Percentiles rank a stretch among this genome's conserved stretches.
phyloP scores from a whole-genome alignment of 1,139 yeast genomes.

The Citeromyces hawaiiensis region DNA sequence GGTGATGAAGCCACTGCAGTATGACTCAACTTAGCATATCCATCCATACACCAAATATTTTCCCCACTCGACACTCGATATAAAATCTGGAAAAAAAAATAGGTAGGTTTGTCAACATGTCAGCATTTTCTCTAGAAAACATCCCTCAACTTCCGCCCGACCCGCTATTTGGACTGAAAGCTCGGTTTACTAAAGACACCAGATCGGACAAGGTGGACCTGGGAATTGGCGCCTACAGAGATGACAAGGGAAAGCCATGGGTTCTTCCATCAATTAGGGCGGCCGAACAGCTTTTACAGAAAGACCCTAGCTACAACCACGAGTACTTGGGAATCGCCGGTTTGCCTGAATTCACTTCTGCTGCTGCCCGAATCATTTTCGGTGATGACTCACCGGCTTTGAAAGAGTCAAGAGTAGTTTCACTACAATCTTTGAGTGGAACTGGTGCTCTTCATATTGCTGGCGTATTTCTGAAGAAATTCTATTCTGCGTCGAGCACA shows the following conservation, averaged over 20 bases:
- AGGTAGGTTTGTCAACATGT: background rate
- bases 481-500: slow-evolving; percentile 29
- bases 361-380: slow-evolving; percentile 70
- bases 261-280: slow-evolving; percentile 64
- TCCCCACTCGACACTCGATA: background rate
- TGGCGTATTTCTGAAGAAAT: slow-evolving; percentile 54
- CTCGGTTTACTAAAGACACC: slow-evolving; percentile 53
- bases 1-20: slow-evolving; percentile 24
- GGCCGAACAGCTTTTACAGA: slow-evolving; percentile 49
- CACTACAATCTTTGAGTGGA: slow-evolving; percentile 84
- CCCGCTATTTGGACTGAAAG: slow-evolving; percentile 75
- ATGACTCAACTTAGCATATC: background rate
- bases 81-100: background rate
- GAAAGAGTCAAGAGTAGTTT: slow-evolving; percentile 40
- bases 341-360: slow-evolving; percentile 48
- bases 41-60: background rate
- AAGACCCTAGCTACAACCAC: slow-evolving; percentile 63
- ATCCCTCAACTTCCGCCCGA: slow-evolving; percentile 60
- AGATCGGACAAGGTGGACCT: slow-evolving; percentile 58
- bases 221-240: slow-evolving; percentile 89
- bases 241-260: slow-evolving; percentile 69
- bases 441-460: slow-evolving; percentile 93
- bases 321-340: slow-evolving; percentile 87
- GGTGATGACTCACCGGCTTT: slow-evolving; percentile 53
- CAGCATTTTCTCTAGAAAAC: slow-evolving; percentile 21